Evolutionary conservation across 2,329 filamentous ascomycete species (phyloP).

Genomic region (Thelonectria blattea): DNA sequence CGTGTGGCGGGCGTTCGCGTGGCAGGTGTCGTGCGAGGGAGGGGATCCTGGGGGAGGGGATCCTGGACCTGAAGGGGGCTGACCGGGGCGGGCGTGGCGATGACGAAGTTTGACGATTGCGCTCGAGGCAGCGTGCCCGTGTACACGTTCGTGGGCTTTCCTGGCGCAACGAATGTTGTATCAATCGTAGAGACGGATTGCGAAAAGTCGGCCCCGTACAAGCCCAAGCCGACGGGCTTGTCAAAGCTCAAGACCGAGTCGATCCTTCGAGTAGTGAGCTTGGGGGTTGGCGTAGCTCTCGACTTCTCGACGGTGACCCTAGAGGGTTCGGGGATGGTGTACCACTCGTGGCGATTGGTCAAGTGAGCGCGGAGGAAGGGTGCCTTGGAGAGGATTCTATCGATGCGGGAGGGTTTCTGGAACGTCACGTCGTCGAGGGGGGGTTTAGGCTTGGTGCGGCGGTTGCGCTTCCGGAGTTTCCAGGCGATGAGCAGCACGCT

Average conservation of each 20-base stretch:
- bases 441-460: constrained; percentile 12
- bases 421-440: constrained; percentile 30
- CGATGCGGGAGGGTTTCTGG: constrained; percentile 31
- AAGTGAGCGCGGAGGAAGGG: constrained; percentile 46
- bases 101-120: constrained; percentile 3
- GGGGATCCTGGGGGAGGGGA: neutral
- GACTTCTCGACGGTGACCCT: constrained; percentile 32
- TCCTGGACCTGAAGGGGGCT: neutral
- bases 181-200: constrained; percentile 24
- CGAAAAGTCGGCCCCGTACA: constrained; percentile 2
- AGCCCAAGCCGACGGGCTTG: constrained; percentile 24
- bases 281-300: constrained; percentile 8
- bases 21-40: neutral
- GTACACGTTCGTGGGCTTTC: constrained; percentile 29
- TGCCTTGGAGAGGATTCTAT: constrained; percentile 40
- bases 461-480: constrained; percentile 26
- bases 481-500: constrained; percentile 34
- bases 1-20: too few species aligned
- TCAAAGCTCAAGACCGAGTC: constrained; percentile 36
- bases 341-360: constrained; percentile 41
- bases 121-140: constrained; percentile 8
- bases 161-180: constrained; percentile 34
- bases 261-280: constrained; percentile 23
- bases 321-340: constrained; percentile 41
- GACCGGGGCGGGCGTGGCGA: constrained; percentile 6